A percentile compares a stretch with the other conserved stretches of the same genome.
phyloP scores from a whole-genome alignment of 352 stramenopile species.

The Phytopythium sindhum region DNA sequence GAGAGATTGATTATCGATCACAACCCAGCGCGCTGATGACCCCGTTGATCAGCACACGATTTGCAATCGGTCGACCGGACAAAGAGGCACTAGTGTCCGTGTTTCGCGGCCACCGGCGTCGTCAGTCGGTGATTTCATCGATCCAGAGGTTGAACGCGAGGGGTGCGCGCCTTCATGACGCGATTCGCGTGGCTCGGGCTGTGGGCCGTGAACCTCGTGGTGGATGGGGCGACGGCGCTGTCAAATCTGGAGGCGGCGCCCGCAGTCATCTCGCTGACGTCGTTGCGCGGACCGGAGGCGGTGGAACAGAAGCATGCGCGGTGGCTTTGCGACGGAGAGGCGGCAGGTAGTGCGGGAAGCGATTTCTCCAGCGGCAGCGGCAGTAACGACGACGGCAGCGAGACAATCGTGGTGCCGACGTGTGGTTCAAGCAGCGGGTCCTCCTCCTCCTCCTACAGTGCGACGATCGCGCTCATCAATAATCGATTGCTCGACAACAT shows the following conservation, averaged over 20 bases:
- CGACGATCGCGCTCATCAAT: constrained; percentile 1
- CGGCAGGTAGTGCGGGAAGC: background rate
- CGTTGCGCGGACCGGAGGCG: background rate
- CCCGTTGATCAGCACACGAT: background rate
- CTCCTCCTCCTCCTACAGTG: background rate
- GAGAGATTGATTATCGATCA: no score
- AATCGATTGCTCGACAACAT: background rate
- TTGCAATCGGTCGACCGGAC: background rate
- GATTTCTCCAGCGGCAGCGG: background rate
- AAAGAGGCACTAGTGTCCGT: background rate
- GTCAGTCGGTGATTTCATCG: background rate
- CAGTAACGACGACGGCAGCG: background rate
- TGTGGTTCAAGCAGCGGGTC: background rate
- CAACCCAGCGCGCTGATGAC: background rate
- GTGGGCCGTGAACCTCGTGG: background rate
- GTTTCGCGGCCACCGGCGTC: background rate
- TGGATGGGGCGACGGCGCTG: background rate
- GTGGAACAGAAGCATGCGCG: background rate
- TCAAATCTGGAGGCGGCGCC: background rate
- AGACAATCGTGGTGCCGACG: background rate
- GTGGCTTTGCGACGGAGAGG: background rate
- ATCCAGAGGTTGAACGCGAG: background rate
- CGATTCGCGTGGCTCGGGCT: background rate
- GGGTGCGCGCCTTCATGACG: background rate
- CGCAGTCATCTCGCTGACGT: background rate